These are phyloP conservation scores for Sporothrix brunneoviolacea DNA, from an alignment of 2,329 filamentous ascomycete genomes.

Conservation along the genomic window DNA sequence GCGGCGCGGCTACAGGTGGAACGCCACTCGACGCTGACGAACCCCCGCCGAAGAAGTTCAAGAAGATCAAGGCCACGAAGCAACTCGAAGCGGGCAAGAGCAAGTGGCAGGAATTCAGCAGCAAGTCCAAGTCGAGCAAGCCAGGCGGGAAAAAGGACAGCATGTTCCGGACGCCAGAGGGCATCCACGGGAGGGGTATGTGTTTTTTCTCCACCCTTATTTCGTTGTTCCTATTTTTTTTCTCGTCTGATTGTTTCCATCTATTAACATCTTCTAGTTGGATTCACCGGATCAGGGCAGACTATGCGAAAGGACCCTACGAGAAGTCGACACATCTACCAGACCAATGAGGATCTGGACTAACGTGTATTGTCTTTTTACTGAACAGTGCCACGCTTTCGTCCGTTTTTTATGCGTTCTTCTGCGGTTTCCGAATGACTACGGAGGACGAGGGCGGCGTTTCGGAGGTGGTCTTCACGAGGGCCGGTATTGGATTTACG, in stretches of 20 bases:
- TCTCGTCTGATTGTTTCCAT: neutral
- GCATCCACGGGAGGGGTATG: slow-evolving; percentile 77
- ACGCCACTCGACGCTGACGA: slow-evolving; percentile 43
- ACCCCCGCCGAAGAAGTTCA: slow-evolving; percentile 72
- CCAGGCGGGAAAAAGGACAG: slow-evolving; percentile 71
- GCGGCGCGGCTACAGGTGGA: neutral
- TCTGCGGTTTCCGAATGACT: no score
- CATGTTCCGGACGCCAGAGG: slow-evolving; percentile 92
- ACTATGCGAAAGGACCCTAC: slow-evolving; percentile 89
- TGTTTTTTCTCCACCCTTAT: neutral
- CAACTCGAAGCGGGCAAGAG: slow-evolving; percentile 84
- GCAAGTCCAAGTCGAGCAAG: slow-evolving; percentile 66
- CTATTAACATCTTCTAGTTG: slow-evolving; percentile 55
- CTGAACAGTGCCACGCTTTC: neutral
- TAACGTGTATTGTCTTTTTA: slow-evolving; percentile 30
- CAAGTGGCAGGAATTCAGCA: slow-evolving; percentile 91
- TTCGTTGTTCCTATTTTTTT: neutral
- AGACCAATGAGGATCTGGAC: slow-evolving; percentile 68
- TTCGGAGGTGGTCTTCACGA: no score
- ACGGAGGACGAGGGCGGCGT: no score
- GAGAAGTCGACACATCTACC: slow-evolving; percentile 77
- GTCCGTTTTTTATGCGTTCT: neutral
- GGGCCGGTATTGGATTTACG: no score
- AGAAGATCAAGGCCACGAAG: slow-evolving; percentile 86
- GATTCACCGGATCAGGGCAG: slow-evolving; percentile 92